Conservation (phyloP, 768 basidiomycete species). For the Cubamyces sp. region DNA sequence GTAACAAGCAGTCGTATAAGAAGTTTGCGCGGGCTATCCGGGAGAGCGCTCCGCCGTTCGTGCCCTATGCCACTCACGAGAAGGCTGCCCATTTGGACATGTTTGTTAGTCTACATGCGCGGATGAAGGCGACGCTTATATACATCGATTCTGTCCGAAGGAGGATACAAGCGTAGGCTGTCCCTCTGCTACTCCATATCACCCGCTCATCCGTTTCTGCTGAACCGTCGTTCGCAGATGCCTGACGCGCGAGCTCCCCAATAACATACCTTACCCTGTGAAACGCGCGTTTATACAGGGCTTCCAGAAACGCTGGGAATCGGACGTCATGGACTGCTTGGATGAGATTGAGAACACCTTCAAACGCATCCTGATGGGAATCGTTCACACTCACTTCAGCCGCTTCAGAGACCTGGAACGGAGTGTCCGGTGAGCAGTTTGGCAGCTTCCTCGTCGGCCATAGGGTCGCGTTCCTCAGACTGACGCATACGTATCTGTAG, state of each 20-base stretch:
- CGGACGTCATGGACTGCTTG: conserved; percentile 40
- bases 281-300: conserved; percentile 43
- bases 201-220: not conserved
- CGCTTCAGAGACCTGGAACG: conserved; percentile 31
- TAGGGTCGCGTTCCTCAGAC: too few species aligned
- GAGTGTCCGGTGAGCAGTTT: not conserved
- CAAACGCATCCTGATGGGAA: conserved; percentile 34
- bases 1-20: conserved; percentile 38
- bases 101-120: not conserved
- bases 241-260: conserved; percentile 48
- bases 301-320: conserved; percentile 44
- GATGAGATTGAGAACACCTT: conserved; percentile 38
- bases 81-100: conserved; percentile 6
- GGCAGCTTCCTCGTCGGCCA: too few species aligned
- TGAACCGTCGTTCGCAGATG: conserved; percentile 32
- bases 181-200: not conserved
- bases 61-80: conserved; percentile 32
- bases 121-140: not conserved
- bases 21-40: conserved; percentile 40
- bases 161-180: not conserved
- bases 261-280: conserved; percentile 47
- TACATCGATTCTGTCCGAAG: not conserved
- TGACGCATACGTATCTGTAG: not conserved
- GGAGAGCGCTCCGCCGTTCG: conserved; percentile 46
- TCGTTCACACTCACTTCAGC: conserved; percentile 43